These are phyloP conservation scores for Salix suchowensis DNA, from an alignment of 345 rosid genomes.

Conservation along the genomic window DNA sequence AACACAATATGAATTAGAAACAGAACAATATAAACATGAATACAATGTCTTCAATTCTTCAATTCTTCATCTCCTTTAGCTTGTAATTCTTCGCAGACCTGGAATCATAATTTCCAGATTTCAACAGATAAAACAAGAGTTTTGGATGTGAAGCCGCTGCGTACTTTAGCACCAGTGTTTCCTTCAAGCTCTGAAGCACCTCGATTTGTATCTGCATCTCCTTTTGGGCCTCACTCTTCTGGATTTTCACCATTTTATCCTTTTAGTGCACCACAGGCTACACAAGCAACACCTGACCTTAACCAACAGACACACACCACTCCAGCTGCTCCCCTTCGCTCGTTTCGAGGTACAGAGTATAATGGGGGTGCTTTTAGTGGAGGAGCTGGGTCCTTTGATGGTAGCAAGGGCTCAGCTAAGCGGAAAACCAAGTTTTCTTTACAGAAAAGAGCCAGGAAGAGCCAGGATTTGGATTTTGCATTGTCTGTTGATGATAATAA, in stretches of 20 bases:
- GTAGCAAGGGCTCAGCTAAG: not conserved
- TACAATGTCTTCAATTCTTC: no score
- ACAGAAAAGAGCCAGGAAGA: conserved; percentile 13
- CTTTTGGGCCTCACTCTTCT: conserved; percentile 54
- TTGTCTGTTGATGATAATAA: conserved; percentile 4
- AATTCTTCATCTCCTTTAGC: no score
- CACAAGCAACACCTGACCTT: conserved; percentile 33
- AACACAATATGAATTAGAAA: no score
- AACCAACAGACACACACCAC: conserved; percentile 33
- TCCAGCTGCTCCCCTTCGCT: conserved; percentile 48
- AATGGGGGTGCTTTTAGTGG: conserved; percentile 17
- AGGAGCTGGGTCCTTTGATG: conserved; percentile 2
- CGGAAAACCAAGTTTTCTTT: not conserved
- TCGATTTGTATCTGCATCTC: conserved; percentile 45
- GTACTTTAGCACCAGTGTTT: conserved; percentile 59
- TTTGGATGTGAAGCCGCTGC: conserved; percentile 71
- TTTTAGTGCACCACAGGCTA: conserved; percentile 28
- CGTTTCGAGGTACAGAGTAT: conserved; percentile 41
- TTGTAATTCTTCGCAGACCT: no score
- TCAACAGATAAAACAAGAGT: conserved; percentile 72
- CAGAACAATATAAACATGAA: no score
- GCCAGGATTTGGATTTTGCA: not conserved
- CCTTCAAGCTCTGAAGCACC: conserved; percentile 41
- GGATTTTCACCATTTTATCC: conserved; percentile 73
- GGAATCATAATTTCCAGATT: no score